Base-by-base conservation (phyloP, 2,329 filamentous ascomycete genomes). In the Paraconiothyrium brasiliense region DNA sequence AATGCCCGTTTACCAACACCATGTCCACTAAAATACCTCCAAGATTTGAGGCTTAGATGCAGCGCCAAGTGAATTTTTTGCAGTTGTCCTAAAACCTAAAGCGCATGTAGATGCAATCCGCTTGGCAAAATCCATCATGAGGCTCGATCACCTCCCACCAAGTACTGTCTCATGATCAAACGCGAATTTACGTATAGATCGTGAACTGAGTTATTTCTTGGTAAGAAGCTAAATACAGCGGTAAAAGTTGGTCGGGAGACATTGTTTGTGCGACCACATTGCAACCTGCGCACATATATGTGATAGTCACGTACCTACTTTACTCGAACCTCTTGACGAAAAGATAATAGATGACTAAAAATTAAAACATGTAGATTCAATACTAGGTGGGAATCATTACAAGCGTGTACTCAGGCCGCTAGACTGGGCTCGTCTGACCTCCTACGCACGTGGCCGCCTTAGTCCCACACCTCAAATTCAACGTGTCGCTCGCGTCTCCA, bases 401-500 rank as follows among this genome's bases (percentile, higher is more conserved):
- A 37, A 44, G 56, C 56, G 47, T 52, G 32, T 30, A 55, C 52
- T 34, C 52, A 55, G 52, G 54, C 41, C 39, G 44, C 43, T 65
- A 75, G 16, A 75, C 70, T 32, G 71, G 71, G 35, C 73, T 72
- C 34, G 62, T 51, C 62, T 69, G 65, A 13, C 61, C 59, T 10
- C 37, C 66, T 41, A 51, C 60, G 51, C 73, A 75, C 7, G 51
- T 65, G 48, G 49, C 54, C 30, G 74, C 69, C 39, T 76, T 77
- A 62, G 82, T 81, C 50, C 82, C 80, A 74, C 85, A 87, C 49
- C 79, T 80, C 30, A 86, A 64, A 16, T 77, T 81, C 71, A 89
- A 67, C 66, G 84, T 81, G 62, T 84, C 83, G 27, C 86, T 86
- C 63, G 85, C 87, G 65, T 85, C 82, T 0, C 89, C 89, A 22